Base-by-base conservation (phyloP, 306 rosid genomes). In the Erythrophleum fordii region DNA sequence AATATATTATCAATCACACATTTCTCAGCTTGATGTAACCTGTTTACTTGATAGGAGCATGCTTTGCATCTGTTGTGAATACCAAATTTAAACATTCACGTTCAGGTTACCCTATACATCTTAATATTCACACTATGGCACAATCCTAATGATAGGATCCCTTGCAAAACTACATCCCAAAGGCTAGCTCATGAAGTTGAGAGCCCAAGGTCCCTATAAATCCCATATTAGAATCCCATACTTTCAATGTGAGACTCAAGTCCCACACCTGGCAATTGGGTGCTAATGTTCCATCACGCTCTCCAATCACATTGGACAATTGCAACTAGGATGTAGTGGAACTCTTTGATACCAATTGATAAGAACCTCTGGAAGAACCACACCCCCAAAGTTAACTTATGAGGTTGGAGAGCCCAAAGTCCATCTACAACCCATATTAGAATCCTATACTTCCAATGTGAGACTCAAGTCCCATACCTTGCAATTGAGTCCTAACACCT, bases 1-100 rank as follows among this genome's bases (percentile, higher is more conserved):
- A 77, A 73, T 12, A 42, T 23, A 11, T 51, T 35, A 34, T 78
- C 76, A 75, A 62, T 65, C 17, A 79, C 58, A 78, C 17, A 78
- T 39, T 68, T 41, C 64, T 66, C 68, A 76, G 59, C 44, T 60
- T 71, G 29, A 55, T 35, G 65, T 2, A 62, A 37, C 23, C 29
- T 4, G 1, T 61, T 60, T 53, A 44, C 46, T 51, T 55, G 6
- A 28, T 49, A 70, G 9, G 23, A 34, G 35, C 41, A 60, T 18
- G 28, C 58, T 64, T 46, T 12, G 41, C 49, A 59, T 73, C 58
- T 10, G 22, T 51, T 23, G 34, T 49, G 42, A 79, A 18, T 41
- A 46, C 8, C 49, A 52, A 80, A 62, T 72, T 58, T 26, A 58
- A 58, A 58, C 55, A 65, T 12, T 39, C 39, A 39, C 37, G 60